phyloP scores from a whole-genome alignment of 768 basidiomycete genomes.

The Neoboletus brunneissimus region DNA sequence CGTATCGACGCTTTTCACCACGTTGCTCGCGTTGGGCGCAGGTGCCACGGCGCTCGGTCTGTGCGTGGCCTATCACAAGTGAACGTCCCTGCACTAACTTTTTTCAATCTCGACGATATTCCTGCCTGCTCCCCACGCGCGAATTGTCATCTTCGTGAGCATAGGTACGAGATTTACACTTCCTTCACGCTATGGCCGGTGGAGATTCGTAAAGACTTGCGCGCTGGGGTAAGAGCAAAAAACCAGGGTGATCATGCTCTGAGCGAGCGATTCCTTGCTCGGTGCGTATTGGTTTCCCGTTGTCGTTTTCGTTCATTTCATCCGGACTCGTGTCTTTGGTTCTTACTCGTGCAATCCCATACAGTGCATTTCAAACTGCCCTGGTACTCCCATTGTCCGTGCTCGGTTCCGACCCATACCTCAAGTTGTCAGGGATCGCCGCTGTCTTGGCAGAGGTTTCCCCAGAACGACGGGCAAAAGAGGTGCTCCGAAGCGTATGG shows the following conservation, averaged over 20 bases:
- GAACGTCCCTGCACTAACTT: not conserved
- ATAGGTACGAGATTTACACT: slow-evolving; percentile 55
- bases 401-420: slow-evolving; percentile 46
- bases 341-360: not conserved
- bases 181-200: slow-evolving; percentile 65
- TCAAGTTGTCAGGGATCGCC: slow-evolving; percentile 68
- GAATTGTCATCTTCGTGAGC: not conserved
- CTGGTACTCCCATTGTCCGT: slow-evolving; percentile 39
- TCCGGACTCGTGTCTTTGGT: not conserved
- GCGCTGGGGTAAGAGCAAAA: slow-evolving; percentile 62
- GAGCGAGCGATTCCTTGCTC: slow-evolving; percentile 50
- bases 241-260: slow-evolving; percentile 51
- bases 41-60: slow-evolving; percentile 44
- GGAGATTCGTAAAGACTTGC: slow-evolving; percentile 61
- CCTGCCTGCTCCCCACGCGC: not conserved
- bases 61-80: slow-evolving; percentile 29
- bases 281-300: slow-evolving; percentile 38
- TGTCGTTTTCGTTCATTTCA: not conserved
- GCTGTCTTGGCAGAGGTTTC: slow-evolving; percentile 55
- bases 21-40: slow-evolving; percentile 36
- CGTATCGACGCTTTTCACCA: slow-evolving; percentile 40
- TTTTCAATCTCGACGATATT: not conserved
- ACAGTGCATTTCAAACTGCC: slow-evolving; percentile 57
- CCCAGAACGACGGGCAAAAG: slow-evolving; percentile 27
- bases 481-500: slow-evolving; percentile 24